Percentiles rank a stretch among this genome's conserved stretches.
phyloP scores from a whole-genome alignment of 192 early-diverging fungal genomes.

The Paraglomus occultum region DNA sequence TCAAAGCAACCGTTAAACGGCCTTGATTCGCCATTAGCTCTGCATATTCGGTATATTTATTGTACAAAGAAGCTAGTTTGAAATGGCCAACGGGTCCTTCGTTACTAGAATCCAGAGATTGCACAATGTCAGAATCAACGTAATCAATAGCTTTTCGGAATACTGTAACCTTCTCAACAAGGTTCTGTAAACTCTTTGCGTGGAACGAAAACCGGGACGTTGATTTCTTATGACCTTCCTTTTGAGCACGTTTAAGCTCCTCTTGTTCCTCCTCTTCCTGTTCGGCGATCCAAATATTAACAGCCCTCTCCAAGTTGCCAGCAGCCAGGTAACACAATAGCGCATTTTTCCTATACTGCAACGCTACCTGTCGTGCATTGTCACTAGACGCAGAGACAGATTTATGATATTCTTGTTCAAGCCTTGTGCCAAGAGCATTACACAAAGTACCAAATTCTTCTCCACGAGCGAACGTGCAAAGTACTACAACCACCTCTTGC shows the following conservation, averaged over 20 bases:
- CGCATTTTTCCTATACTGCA: conserved; percentile 54
- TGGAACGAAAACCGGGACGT: conserved; percentile 45
- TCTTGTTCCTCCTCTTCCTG: conserved; percentile 50
- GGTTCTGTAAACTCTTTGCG: conserved; percentile 61
- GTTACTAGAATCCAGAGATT: conserved; percentile 39
- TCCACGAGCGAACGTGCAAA: conserved; percentile 89
- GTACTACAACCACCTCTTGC: conserved; percentile 88
- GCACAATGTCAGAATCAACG: conserved; percentile 69
- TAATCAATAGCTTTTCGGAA: conserved; percentile 92
- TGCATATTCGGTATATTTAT: conserved; percentile 87
- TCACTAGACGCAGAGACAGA: conserved; percentile 9
- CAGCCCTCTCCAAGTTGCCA: conserved; percentile 80
- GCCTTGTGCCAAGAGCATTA: conserved; percentile 63
- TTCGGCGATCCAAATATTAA: conserved; percentile 75
- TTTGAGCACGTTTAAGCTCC: conserved; percentile 19
- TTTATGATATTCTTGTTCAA: conserved; percentile 49
- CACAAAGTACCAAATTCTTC: conserved; percentile 79
- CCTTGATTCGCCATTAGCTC: conserved; percentile 74
- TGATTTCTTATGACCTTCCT: conserved; percentile 1
- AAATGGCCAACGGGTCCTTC: conserved; percentile 41
- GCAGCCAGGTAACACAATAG: conserved; percentile 82
- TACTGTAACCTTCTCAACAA: conserved; percentile 91
- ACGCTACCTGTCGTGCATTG: conserved; percentile 29
- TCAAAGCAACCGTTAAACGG: conserved; percentile 67
- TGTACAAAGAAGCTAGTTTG: conserved; percentile 71